These are phyloP conservation scores for Penicillium sp. DNA, from an alignment of 2,329 filamentous ascomycete genomes.

Conservation along the genomic window DNA sequence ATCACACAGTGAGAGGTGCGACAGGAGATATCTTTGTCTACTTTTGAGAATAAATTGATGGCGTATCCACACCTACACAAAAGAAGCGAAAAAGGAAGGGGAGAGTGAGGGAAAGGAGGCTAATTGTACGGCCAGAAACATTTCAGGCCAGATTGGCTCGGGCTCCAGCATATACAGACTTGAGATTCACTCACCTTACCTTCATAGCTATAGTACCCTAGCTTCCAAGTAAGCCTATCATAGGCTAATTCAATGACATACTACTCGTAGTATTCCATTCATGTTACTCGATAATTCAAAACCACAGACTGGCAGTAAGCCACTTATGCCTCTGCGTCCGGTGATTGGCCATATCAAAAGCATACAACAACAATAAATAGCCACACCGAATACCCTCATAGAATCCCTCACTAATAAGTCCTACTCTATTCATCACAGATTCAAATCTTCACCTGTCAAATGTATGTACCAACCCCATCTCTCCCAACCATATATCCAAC, in stretches of 20 bases:
- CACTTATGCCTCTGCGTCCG: background rate
- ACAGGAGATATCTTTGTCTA: no score
- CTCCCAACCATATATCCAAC: background rate
- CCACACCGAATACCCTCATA: background rate
- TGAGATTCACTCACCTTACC: background rate
- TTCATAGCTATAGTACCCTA: background rate
- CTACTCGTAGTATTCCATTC: no score
- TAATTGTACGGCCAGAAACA: no score
- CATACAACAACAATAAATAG: background rate
- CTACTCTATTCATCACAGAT: background rate
- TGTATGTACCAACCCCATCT: background rate
- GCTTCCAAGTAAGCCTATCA: background rate
- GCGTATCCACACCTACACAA: no score
- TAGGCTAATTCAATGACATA: background rate
- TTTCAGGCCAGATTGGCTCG: no score
- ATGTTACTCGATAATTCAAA: slow-evolving; percentile 4
- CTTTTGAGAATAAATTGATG: no score
- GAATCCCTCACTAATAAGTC: background rate
- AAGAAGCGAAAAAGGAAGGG: no score
- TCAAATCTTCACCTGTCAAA: background rate
- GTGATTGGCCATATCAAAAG: slow-evolving; percentile 11
- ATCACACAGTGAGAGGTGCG: no score
- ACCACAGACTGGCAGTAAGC: background rate
- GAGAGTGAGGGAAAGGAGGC: no score
- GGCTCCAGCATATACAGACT: background rate